Conservation (phyloP, 176 grass and related monocot species). For the Aechmea fasciata region DNA sequence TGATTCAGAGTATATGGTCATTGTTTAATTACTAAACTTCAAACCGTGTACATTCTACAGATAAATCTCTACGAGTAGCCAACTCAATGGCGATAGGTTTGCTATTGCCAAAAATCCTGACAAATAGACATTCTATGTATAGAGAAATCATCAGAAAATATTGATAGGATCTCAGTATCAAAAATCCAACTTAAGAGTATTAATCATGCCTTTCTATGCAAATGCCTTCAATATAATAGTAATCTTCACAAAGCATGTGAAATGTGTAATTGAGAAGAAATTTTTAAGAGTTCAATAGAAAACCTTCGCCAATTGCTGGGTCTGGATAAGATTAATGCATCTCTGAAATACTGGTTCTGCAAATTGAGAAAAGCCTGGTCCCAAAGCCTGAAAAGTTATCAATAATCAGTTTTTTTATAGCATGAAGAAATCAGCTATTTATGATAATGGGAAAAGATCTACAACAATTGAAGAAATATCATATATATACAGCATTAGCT, state of each 20-base stretch:
- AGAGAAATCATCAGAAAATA: background rate
- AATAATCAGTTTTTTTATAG: background rate
- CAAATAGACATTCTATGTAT: too few relatives aligned
- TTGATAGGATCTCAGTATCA: background rate
- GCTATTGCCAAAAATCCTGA: too few relatives aligned
- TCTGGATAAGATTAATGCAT: slow-evolving; percentile 75
- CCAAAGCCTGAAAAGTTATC: slow-evolving; percentile 59
- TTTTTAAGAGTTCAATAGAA: background rate
- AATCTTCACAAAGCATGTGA: background rate
- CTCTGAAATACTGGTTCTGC: slow-evolving; percentile 92
- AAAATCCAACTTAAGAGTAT: background rate
- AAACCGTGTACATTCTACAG: too few relatives aligned
- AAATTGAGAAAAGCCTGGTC: slow-evolving; percentile 90
- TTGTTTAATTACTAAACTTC: too few relatives aligned
- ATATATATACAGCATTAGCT: background rate
- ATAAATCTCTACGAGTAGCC: too few relatives aligned
- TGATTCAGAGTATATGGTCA: too few relatives aligned
- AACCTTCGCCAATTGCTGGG: slow-evolving; percentile 89
- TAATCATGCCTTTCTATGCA: background rate
- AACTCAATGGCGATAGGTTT: too few relatives aligned
- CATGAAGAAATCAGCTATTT: background rate
- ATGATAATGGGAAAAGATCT: background rate
- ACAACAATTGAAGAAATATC: background rate
- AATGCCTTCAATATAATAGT: background rate
- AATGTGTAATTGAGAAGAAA: background rate